Base-by-base conservation (phyloP, 2,329 filamentous ascomycete species). In the Chrysosporium keratinophilum region DNA sequence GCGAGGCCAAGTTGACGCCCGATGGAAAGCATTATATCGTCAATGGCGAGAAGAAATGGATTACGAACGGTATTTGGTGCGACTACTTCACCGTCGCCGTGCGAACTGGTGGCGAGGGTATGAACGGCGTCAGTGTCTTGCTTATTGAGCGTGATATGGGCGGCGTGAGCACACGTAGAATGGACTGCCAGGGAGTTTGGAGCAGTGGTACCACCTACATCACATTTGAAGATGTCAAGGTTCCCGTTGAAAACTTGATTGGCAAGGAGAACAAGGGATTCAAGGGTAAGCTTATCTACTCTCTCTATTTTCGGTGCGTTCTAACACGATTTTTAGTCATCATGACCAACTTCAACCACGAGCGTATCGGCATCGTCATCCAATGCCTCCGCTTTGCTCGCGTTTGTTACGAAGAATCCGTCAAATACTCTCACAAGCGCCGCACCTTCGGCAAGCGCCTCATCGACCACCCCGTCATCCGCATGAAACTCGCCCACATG, bases 11-110 rank as follows among this genome's bases (percentile, higher is more conserved):
- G 78, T 79, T 97, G 55, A 87, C 81, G 59, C 87, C 93, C 63
- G 93, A 98, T 64, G 93, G 93, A 66, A 97, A 97, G 78, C 88
- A 97, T 75, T 98, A 94, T 74, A 97, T 97, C 62, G 93, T 98
- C 73, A 98, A 97, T 67, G 93, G 93, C 53, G 91, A 96, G 81
- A 97, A 98, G 85, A 98, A 98, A 76, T 97, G 93, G 91, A 97
- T 97, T 71, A 97, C 91, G 65, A 98, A 98, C 73, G 93, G 93
- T 65, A 82, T 96, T 65, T 96, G 89, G 88, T 81, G 78, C 58
- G 93, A 98, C 71, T 98, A 97, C 76, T 97, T 97, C 77, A 97
- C 93, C 53, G 94, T 88, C 12, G 93, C 91, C 23, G 93, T 98
- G 39, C 85, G 93, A 57, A 98, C 93, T 5, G 89, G 86, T 59